phyloP scores from a whole-genome alignment of 2,329 filamentous ascomycete genomes.

The Monascus ruber region DNA sequence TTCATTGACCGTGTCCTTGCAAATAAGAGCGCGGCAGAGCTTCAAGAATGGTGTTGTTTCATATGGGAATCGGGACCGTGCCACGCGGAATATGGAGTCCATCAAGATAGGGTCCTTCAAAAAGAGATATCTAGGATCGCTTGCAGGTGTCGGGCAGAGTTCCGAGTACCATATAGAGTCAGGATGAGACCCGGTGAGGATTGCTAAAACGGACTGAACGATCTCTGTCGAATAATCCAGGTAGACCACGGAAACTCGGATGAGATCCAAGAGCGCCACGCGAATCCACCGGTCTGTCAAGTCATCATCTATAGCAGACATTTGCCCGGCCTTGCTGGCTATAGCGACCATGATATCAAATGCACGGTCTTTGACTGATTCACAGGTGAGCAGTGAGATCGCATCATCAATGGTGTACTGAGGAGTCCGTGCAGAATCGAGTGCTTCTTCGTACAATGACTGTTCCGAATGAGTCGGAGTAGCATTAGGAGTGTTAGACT shows the following conservation, averaged over 20 bases:
- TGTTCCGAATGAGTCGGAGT: slow-evolving; percentile 21
- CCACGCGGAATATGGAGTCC: slow-evolving; percentile 51
- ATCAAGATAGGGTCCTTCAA: slow-evolving; percentile 48
- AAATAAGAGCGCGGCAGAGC: slow-evolving; percentile 54
- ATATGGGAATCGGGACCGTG: slow-evolving; percentile 70
- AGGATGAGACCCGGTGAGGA: slow-evolving; percentile 41
- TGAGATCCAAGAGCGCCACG: slow-evolving; percentile 54
- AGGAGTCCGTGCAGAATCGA: slow-evolving; percentile 33
- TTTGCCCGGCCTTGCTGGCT: slow-evolving; percentile 32
- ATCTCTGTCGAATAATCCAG: slow-evolving; percentile 65
- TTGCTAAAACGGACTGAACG: slow-evolving; percentile 52
- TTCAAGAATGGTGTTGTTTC: slow-evolving; percentile 70
- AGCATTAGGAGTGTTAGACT: slow-evolving; percentile 24
- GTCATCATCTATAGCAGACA: slow-evolving; percentile 39
- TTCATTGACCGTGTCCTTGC: slow-evolving; percentile 32
- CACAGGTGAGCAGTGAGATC: slow-evolving; percentile 36
- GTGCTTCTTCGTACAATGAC: slow-evolving; percentile 36
- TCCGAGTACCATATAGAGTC: slow-evolving; percentile 10
- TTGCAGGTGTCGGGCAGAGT: slow-evolving; percentile 9
- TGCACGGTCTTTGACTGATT: slow-evolving; percentile 35
- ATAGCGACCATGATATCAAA: slow-evolving; percentile 39
- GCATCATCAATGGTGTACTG: slow-evolving; percentile 34
- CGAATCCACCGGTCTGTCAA: slow-evolving; percentile 54
- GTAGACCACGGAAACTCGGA: slow-evolving; percentile 55
- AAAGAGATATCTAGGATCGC: slow-evolving; percentile 40